phyloP scores from a whole-genome alignment of 768 basidiomycete species.

The Termitomyces sp. region DNA sequence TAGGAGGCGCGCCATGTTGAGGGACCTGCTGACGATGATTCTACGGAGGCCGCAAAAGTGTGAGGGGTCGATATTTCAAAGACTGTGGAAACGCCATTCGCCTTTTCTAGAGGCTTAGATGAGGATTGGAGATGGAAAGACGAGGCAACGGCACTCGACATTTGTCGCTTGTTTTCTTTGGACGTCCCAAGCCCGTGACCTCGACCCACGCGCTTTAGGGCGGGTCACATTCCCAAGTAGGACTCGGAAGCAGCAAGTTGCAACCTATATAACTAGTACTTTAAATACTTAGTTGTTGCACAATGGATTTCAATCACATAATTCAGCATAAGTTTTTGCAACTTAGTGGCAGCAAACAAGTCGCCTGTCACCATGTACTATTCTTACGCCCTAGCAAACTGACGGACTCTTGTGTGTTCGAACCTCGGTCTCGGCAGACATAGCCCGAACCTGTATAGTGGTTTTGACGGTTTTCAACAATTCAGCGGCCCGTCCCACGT shows the following conservation, averaged over 20 bases:
- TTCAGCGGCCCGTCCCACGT: slow-evolving; percentile 72
- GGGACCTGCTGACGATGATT: slow-evolving; percentile 26
- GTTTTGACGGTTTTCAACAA: slow-evolving; percentile 59
- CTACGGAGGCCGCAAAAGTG: slow-evolving; percentile 22
- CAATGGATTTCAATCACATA: neutral
- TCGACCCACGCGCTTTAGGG: slow-evolving; percentile 33
- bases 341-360: neutral
- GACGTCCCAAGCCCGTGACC: slow-evolving; percentile 39
- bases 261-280: too few species aligned
- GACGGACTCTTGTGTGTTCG: slow-evolving; percentile 2
- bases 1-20: slow-evolving; percentile 27
- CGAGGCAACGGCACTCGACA: slow-evolving; percentile 39
- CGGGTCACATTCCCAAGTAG: slow-evolving; percentile 20
- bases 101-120: slow-evolving; percentile 21
- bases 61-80: slow-evolving; percentile 23
- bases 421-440: slow-evolving; percentile 16
- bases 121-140: slow-evolving; percentile 30
- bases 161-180: slow-evolving; percentile 42
- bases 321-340: neutral
- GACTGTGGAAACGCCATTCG: slow-evolving; percentile 17
- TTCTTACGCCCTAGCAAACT: neutral
- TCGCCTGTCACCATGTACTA: neutral
- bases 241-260: too few species aligned
- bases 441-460: slow-evolving; percentile 28
- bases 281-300: too few species aligned